These are phyloP conservation scores for Colletotrichum incanum DNA, from an alignment of 2,329 filamentous ascomycete genomes.

Conservation along the genomic window DNA sequence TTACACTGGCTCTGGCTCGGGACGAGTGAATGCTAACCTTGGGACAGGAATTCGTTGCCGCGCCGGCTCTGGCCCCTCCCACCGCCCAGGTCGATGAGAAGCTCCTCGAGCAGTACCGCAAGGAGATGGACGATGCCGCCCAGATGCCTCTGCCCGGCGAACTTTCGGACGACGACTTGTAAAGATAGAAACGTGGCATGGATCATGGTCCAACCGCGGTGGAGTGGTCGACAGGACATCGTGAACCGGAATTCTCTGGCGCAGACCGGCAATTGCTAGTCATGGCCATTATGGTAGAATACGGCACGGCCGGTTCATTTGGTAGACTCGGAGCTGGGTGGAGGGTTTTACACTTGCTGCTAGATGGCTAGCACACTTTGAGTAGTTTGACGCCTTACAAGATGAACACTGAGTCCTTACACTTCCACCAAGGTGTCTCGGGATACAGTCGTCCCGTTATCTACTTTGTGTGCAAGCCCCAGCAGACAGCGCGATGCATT, in stretches of 20 bases:
- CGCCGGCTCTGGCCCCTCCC: slow-evolving; percentile 92
- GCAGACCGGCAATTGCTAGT: slow-evolving; percentile 33
- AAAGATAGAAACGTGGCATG: slow-evolving; percentile 51
- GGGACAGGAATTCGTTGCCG: slow-evolving; percentile 92
- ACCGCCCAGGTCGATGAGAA: slow-evolving; percentile 90
- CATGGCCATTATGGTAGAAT: slow-evolving; percentile 39
- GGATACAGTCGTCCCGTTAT: slow-evolving; percentile 10
- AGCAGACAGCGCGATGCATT: slow-evolving; percentile 23
- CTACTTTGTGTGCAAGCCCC: slow-evolving; percentile 17
- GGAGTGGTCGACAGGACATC: slow-evolving; percentile 27
- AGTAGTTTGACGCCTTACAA: slow-evolving; percentile 43
- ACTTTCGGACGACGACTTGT: slow-evolving; percentile 83
- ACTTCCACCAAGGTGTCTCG: slow-evolving; percentile 28
- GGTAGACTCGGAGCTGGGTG: slow-evolving; percentile 40
- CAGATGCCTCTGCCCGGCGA: slow-evolving; percentile 92
- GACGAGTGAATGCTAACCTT: slow-evolving; percentile 48
- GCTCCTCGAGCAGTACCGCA: slow-evolving; percentile 85
- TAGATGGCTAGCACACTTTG: slow-evolving; percentile 42
- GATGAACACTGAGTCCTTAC: slow-evolving; percentile 40
- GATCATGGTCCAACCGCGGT: slow-evolving; percentile 27
- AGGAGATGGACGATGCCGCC: slow-evolving; percentile 89
- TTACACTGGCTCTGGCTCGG: slow-evolving; percentile 2
- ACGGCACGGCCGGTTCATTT: slow-evolving; percentile 39
- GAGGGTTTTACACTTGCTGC: slow-evolving; percentile 40
- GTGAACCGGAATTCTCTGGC: slow-evolving; percentile 39